phyloP scores from a whole-genome alignment of 129 eudicot species.

The Ambrosia trifida region DNA sequence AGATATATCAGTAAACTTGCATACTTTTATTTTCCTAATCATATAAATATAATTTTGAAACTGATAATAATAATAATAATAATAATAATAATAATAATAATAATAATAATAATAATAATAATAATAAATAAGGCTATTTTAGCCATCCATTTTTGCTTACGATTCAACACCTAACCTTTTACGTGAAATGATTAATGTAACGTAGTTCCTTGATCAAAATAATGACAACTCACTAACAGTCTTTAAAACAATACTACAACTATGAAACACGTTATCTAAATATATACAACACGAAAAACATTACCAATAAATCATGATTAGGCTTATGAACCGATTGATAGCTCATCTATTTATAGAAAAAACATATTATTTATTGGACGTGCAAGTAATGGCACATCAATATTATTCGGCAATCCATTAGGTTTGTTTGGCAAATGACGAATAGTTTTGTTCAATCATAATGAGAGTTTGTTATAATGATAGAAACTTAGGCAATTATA shows the following conservation, averaged over 20 bases:
- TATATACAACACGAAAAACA: not conserved
- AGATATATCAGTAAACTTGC: not conserved
- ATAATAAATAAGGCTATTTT: not conserved
- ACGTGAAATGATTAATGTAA: not conserved
- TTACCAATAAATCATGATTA: not conserved
- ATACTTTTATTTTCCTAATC: not conserved
- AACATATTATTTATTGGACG: not conserved
- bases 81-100: too few species aligned
- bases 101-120: too few species aligned
- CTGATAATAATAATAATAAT: not conserved
- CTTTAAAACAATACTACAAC: not conserved
- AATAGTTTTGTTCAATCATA: constrained; percentile 38
- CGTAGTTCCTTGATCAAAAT: not conserved
- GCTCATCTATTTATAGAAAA: not conserved
- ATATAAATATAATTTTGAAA: not conserved
- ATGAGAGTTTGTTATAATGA: constrained; percentile 41
- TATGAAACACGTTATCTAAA: not conserved
- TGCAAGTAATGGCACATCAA: constrained; percentile 19
- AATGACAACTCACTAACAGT: not conserved
- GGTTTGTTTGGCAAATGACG: constrained; percentile 43
- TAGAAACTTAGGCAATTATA: constrained; percentile 35
- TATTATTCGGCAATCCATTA: constrained; percentile 36
- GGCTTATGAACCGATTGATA: not conserved
- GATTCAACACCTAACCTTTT: not conserved
- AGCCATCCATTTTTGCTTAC: not conserved